Percentiles rank a stretch among this genome's conserved stretches.
phyloP scores from a whole-genome alignment of 495 filamentous ascomycete species.

The Penicillium desertorum region DNA sequence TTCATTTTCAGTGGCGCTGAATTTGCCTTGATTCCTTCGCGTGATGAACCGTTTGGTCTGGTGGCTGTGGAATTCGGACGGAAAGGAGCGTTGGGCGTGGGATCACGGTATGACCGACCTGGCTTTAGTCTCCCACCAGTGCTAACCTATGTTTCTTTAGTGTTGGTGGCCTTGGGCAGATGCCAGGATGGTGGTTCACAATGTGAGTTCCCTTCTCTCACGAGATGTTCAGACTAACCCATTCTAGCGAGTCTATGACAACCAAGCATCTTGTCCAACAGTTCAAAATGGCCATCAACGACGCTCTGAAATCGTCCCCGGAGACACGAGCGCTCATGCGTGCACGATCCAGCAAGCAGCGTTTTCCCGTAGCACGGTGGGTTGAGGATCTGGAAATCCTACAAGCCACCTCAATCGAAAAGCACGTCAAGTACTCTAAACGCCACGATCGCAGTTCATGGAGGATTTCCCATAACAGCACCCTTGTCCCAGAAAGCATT shows the following conservation, averaged over 20 bases:
- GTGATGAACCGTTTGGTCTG: constrained; percentile 76
- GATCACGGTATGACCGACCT: constrained; percentile 39
- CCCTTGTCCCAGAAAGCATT: constrained; percentile 11
- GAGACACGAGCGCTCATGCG: constrained; percentile 65
- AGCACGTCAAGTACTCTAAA: constrained; percentile 27
- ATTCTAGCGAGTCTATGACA: constrained; percentile 57
- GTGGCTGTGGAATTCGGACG: constrained; percentile 79
- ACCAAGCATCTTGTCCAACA: constrained; percentile 68
- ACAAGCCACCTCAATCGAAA: constrained; percentile 54
- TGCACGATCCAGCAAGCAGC: constrained; percentile 69
- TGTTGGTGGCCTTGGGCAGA: constrained; percentile 67
- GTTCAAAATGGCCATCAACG: constrained; percentile 67
- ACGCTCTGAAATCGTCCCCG: constrained; percentile 60
- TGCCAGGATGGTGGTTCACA: constrained; percentile 74
- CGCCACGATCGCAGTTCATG: constrained; percentile 12
- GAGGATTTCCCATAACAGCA: constrained; percentile 20
- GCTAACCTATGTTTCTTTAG: constrained; percentile 15
- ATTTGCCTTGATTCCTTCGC: constrained; percentile 77
- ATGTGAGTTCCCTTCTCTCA: constrained; percentile 25
- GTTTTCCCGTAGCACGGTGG: constrained; percentile 73
- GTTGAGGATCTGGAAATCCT: constrained; percentile 61
- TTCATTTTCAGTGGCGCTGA: constrained; percentile 79
- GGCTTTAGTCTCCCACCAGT: background rate
- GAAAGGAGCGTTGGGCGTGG: constrained; percentile 74
- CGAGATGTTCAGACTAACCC: constrained; percentile 4